Conservation (phyloP, 2,329 filamentous ascomycete genomes). For the Cercospora sp. region DNA sequence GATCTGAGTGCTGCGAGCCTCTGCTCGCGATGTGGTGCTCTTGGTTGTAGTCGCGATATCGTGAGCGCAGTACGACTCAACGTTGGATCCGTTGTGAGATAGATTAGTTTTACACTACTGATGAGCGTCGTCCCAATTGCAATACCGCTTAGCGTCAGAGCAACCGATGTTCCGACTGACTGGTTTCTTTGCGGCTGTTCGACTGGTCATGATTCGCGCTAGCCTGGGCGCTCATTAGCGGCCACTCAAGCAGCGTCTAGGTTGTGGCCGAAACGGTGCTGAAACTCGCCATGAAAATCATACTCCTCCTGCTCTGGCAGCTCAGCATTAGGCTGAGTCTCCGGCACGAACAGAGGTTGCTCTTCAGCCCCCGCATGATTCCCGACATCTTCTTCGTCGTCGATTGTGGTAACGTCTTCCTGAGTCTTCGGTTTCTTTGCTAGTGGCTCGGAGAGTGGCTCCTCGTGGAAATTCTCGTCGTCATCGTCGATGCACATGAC, state of each 20-base stretch:
- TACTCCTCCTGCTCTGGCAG: neutral
- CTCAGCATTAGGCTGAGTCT: neutral
- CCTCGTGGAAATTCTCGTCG: neutral
- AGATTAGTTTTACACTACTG: no score
- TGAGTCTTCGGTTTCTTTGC: neutral
- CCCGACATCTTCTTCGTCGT: neutral
- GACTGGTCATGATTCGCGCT: neutral
- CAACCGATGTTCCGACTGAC: no score
- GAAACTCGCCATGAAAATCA: constrained; percentile 2
- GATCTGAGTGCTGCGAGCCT: neutral
- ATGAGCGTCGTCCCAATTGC: no score
- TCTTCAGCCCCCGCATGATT: neutral
- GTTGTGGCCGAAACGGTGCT: neutral
- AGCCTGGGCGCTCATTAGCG: neutral
- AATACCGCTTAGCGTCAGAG: no score
- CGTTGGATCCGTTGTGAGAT: no score
- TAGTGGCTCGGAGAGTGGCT: neutral
- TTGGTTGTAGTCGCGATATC: no score
- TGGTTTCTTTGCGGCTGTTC: no score
- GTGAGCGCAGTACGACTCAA: no score
- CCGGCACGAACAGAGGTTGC: neutral
- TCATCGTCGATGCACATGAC: neutral
- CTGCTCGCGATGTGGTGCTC: no score
- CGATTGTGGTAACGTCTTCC: neutral
- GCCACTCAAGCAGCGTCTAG: neutral